These are phyloP conservation scores for Fonsecaea erecta DNA, from an alignment of 2,329 filamentous ascomycete genomes.

Conservation along the genomic window DNA sequence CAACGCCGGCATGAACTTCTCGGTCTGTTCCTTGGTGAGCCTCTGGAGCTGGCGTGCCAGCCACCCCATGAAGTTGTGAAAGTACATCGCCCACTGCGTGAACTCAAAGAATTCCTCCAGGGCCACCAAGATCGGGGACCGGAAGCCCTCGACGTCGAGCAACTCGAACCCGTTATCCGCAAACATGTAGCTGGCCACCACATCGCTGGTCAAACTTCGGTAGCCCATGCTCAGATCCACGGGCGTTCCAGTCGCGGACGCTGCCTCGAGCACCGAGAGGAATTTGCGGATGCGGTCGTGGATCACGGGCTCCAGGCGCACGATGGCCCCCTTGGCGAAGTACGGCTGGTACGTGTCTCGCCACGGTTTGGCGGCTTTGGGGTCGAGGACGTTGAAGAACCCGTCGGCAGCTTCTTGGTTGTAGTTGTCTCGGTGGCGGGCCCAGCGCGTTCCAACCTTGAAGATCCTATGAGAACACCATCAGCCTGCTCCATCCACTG, in stretches of 20 bases:
- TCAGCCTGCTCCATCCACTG: background rate
- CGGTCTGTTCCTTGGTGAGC: conserved; percentile 14
- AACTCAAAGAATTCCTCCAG: conserved; percentile 18
- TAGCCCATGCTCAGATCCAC: conserved; percentile 25
- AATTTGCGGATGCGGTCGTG: conserved; percentile 35
- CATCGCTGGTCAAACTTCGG: conserved; percentile 17
- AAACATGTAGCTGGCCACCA: conserved; percentile 22
- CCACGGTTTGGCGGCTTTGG: conserved; percentile 23
- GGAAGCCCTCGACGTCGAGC: conserved; percentile 13
- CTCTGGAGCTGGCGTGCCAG: conserved; percentile 14
- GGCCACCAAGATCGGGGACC: conserved; percentile 11
- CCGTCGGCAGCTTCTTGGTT: conserved; percentile 9
- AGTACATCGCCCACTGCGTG: conserved; percentile 19
- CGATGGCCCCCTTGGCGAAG: conserved; percentile 42
- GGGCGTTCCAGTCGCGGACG: background rate
- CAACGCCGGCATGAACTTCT: conserved; percentile 16
- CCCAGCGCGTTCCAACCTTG: conserved; percentile 21
- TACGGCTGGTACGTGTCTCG: conserved; percentile 38
- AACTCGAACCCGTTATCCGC: conserved; percentile 17
- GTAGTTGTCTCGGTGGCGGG: conserved; percentile 20
- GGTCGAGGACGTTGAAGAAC: conserved; percentile 20
- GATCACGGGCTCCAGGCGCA: conserved; percentile 39
- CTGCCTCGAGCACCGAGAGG: conserved; percentile 13
- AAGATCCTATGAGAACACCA: conserved; percentile 18
- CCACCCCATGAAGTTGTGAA: conserved; percentile 10